Conservation (phyloP, 306 rosid species). For the Datisca glomerata region DNA sequence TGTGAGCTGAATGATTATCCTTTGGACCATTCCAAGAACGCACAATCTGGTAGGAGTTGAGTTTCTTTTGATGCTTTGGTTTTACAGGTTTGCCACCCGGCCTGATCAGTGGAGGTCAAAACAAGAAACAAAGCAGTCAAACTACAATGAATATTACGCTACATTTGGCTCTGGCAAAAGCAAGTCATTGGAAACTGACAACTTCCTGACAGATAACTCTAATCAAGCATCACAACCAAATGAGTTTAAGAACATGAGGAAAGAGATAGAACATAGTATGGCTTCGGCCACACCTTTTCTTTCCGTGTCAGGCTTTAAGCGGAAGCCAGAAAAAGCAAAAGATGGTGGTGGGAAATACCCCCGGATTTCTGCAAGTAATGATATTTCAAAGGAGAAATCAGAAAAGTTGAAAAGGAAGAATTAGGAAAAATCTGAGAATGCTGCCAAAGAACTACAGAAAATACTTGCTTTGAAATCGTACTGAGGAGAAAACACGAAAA, state of each 20-base stretch:
- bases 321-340: constrained; percentile 30
- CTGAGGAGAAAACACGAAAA: no score
- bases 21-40: no score
- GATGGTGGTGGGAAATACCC: no score
- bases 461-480: no score
- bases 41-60: neutral
- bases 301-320: constrained; percentile 33
- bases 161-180: constrained; percentile 54
- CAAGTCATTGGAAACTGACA: constrained; percentile 25
- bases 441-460: no score
- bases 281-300: constrained; percentile 50
- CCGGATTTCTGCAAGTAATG: no score
- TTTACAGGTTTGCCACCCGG: constrained; percentile 50
- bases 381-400: no score
- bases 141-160: constrained; percentile 48
- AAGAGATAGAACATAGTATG: constrained; percentile 47
- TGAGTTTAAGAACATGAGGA: constrained; percentile 39
- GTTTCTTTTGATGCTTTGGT: constrained; percentile 6
- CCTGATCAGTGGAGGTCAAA: constrained; percentile 90
- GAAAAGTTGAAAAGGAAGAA: no score
- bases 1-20: no score
- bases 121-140: constrained; percentile 67
- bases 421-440: no score
- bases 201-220: constrained; percentile 36
- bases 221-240: constrained; percentile 30